These are phyloP conservation scores for Zymoseptoria brevis DNA, from an alignment of 2,329 filamentous ascomycete genomes.

Conservation along the genomic window DNA sequence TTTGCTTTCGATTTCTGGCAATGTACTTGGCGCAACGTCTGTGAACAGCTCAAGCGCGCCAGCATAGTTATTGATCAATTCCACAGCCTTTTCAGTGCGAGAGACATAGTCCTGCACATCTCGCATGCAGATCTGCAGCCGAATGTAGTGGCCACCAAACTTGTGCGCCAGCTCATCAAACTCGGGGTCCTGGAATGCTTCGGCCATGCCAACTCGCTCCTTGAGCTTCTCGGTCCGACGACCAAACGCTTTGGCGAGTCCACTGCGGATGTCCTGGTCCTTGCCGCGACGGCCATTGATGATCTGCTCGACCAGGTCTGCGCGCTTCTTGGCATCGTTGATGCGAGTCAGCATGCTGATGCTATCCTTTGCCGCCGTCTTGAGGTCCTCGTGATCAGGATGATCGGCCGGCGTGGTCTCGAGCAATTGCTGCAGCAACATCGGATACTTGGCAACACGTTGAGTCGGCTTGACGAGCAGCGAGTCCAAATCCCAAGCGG, in stretches of 20 bases:
- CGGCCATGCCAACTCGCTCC: constrained; percentile 57
- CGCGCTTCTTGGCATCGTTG: constrained; percentile 92
- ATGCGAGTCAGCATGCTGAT: constrained; percentile 59
- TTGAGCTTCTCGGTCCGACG: constrained; percentile 81
- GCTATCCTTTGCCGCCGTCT: constrained; percentile 63
- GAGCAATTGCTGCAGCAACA: constrained; percentile 72
- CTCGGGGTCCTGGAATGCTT: constrained; percentile 67
- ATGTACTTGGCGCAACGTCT: constrained; percentile 57
- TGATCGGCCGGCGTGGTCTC: constrained; percentile 74
- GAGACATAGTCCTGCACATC: constrained; percentile 90
- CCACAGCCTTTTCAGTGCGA: constrained; percentile 71
- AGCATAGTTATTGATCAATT: constrained; percentile 71
- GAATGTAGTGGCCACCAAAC: constrained; percentile 86
- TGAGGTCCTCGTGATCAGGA: constrained; percentile 65
- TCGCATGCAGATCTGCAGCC: constrained; percentile 82
- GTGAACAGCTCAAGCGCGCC: constrained; percentile 78
- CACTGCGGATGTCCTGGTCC: constrained; percentile 78
- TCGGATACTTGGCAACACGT: constrained; percentile 85
- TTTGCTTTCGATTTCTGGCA: constrained; percentile 83
- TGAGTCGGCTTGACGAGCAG: constrained; percentile 97
- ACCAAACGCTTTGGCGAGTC: constrained; percentile 80
- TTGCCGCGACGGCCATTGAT: constrained; percentile 66
- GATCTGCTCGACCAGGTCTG: constrained; percentile 84
- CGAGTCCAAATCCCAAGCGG: constrained; percentile 90
- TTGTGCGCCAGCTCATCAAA: constrained; percentile 76